Conservation (phyloP, 192 early-diverging fungal species). For the Dimargaris cristalligena region DNA sequence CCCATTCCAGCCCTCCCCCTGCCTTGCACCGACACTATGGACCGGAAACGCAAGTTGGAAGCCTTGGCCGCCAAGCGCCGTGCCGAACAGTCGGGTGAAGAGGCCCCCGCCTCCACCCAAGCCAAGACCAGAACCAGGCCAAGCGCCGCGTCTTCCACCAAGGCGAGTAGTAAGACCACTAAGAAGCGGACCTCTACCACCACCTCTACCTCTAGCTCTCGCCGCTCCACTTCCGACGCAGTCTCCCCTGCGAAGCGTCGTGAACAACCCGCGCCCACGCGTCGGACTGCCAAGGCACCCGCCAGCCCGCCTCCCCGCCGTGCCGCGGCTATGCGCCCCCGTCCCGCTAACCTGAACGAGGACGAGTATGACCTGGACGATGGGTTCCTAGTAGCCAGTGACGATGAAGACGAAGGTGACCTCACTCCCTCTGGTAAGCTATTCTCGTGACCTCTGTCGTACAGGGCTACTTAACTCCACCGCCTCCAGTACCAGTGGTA, state of each 20-base stretch:
- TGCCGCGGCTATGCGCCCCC: background rate
- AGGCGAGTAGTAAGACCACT: background rate
- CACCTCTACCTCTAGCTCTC: background rate
- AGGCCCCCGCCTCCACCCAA: background rate
- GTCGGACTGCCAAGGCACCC: no score
- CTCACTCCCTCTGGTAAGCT: no score
- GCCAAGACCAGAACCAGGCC: no score
- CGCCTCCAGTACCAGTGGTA: no score
- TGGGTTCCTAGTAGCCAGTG: background rate
- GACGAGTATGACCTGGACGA: slow-evolving; percentile 7
- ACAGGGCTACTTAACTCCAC: no score
- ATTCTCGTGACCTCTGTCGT: no score
- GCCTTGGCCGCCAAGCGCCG: slow-evolving; percentile 2
- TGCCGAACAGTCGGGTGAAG: background rate
- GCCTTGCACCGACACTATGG: no score
- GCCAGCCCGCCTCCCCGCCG: background rate
- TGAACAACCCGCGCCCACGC: no score
- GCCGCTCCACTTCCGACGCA: background rate
- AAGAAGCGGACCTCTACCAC: background rate
- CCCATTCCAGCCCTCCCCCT: no score
- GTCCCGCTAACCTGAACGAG: background rate
- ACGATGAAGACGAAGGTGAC: background rate
- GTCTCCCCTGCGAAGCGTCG: background rate
- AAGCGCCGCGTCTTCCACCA: no score
- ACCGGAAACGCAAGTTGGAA: background rate